A percentile compares a stretch with the other conserved stretches of the same genome.
Conservation (phyloP, 352 stramenopile genomes). For the Achlya hypogyna region DNA sequence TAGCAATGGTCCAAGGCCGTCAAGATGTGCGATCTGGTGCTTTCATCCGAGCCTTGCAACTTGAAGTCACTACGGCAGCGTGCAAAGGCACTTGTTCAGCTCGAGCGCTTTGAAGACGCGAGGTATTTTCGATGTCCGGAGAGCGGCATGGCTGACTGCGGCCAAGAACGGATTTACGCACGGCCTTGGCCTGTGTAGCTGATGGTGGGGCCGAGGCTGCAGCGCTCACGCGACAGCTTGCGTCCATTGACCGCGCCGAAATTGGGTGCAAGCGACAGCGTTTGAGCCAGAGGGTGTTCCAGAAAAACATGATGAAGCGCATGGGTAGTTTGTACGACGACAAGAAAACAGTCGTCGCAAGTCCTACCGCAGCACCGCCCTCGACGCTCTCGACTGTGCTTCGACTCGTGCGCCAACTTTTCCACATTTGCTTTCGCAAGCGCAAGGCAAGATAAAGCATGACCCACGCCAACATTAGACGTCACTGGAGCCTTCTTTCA, state of each 20-base stretch:
- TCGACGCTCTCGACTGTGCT: background rate
- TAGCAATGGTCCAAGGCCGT: constrained; percentile 62
- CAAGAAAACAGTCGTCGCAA: constrained; percentile 26
- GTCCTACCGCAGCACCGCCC: background rate
- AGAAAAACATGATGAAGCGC: constrained; percentile 75
- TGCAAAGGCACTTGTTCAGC: constrained; percentile 39
- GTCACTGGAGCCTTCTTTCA: background rate
- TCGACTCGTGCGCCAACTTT: background rate
- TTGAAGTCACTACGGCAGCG: constrained; percentile 55
- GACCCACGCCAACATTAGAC: background rate
- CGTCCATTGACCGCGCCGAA: constrained; percentile 44
- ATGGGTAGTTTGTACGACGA: constrained; percentile 63
- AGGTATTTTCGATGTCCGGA: no score
- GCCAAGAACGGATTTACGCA: constrained; percentile 23
- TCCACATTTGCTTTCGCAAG: background rate
- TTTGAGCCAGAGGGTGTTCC: constrained; percentile 40
- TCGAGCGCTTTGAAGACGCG: constrained; percentile 48
- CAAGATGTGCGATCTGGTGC: constrained; percentile 46
- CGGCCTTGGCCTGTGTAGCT: background rate
- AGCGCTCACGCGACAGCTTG: constrained; percentile 35
- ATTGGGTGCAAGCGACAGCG: constrained; percentile 26
- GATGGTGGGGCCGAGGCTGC: constrained; percentile 19
- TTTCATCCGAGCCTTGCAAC: constrained; percentile 35
- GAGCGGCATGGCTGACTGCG: no score
- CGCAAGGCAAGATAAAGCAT: constrained; percentile 5